Conservation (phyloP, 2,329 filamentous ascomycete genomes). For the Pseudocercospora vitis region DNA sequence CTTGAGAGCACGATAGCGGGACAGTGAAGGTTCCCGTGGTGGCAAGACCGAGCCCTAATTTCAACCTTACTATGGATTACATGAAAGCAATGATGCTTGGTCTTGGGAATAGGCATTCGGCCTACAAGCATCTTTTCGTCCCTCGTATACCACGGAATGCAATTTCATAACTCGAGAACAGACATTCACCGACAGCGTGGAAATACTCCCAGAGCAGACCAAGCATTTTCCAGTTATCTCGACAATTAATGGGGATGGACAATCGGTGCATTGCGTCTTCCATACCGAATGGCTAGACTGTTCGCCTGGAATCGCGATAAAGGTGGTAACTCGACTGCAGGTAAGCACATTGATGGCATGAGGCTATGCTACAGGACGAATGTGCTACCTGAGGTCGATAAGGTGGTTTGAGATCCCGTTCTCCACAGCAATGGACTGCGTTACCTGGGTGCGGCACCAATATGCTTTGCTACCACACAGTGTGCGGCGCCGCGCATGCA, state of each 20-base stretch:
- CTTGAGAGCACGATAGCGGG: conserved; percentile 64
- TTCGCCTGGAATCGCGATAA: conserved; percentile 5
- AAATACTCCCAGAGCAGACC: conserved; percentile 10
- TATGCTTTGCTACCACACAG: too few relatives aligned
- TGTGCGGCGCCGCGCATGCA: too few relatives aligned
- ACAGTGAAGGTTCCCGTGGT: conserved; percentile 59
- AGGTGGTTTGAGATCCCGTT: conserved; percentile 10
- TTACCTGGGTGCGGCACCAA: too few relatives aligned
- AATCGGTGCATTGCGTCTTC: conserved; percentile 10
- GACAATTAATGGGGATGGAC: conserved; percentile 4
- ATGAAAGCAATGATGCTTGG: background rate
- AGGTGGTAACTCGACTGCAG: conserved; percentile 10
- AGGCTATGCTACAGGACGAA: conserved; percentile 14
- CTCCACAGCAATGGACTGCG: too few relatives aligned
- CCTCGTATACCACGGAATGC: conserved; percentile 26
- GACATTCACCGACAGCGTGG: conserved; percentile 9
- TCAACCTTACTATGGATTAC: conserved; percentile 39
- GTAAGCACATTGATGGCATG: conserved; percentile 12
- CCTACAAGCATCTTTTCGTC: conserved; percentile 10
- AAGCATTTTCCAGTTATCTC: conserved; percentile 13
- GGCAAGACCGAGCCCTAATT: conserved; percentile 55
- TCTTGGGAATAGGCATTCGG: background rate
- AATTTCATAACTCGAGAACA: conserved; percentile 11
- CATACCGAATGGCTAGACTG: conserved; percentile 13
- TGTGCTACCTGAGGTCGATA: conserved; percentile 7